phyloP scores from a whole-genome alignment of 345 rosid species.

The Aurinia saxatilis region DNA sequence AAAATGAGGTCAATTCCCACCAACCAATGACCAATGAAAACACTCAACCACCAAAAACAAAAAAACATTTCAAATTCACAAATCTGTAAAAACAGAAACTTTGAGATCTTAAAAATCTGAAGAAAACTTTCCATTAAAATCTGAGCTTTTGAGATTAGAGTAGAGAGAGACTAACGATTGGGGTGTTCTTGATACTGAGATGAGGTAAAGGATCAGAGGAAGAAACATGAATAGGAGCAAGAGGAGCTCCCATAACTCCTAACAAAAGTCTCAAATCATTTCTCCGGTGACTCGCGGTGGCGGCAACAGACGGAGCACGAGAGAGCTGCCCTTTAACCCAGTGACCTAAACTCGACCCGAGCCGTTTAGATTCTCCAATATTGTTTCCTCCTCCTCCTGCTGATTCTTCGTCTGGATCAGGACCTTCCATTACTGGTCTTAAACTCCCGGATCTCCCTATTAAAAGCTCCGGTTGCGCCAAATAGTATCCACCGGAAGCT shows the following conservation, averaged over 20 bases:
- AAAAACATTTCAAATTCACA: background rate
- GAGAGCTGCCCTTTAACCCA: constrained; percentile 81
- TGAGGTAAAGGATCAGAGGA: constrained; percentile 69
- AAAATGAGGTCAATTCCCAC: constrained; percentile 23
- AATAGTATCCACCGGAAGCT: constrained; percentile 21
- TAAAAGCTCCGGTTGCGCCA: constrained; percentile 40
- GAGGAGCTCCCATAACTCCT: constrained; percentile 90
- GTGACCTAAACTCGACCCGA: constrained; percentile 72
- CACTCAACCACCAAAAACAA: background rate
- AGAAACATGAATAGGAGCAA: constrained; percentile 77
- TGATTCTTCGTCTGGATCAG: constrained; percentile 60
- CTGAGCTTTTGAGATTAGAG: background rate
- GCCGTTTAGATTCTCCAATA: constrained; percentile 41
- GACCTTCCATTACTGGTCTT: constrained; percentile 87
- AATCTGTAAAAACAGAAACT: background rate
- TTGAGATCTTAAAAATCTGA: constrained; percentile 11
- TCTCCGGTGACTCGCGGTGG: constrained; percentile 39
- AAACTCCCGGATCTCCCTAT: constrained; percentile 71
- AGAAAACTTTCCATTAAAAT: background rate
- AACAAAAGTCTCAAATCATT: constrained; percentile 76
- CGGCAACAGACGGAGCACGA: constrained; percentile 48
- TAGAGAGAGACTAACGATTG: constrained; percentile 68
- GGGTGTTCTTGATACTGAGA: constrained; percentile 79
- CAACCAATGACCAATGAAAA: constrained; percentile 25
- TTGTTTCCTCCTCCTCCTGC: constrained; percentile 34